These are phyloP conservation scores for Psilocybe azurescens DNA, from an alignment of 768 basidiomycete genomes.

Conservation along the genomic window DNA sequence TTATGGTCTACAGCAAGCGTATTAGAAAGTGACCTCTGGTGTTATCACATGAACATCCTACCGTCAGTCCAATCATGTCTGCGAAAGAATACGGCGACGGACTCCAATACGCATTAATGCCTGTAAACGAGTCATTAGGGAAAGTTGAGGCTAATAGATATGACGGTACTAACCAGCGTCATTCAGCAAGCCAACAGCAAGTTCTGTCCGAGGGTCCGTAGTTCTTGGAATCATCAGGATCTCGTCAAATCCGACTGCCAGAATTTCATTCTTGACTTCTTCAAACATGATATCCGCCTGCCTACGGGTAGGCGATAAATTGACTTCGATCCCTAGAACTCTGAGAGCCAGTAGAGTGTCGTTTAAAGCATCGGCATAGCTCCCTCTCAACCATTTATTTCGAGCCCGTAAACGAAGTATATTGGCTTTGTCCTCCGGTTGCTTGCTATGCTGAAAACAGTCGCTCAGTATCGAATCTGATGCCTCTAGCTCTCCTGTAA, in stretches of 20 bases:
- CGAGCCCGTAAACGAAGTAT: constrained; percentile 64
- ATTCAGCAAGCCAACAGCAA: constrained; percentile 69
- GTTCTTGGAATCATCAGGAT: constrained; percentile 68
- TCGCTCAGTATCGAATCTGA: constrained; percentile 61
- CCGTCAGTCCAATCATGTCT: constrained; percentile 71
- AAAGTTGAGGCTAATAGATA: neutral
- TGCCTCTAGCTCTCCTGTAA: constrained; percentile 53
- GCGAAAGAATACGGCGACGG: constrained; percentile 56
- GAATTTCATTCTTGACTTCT: constrained; percentile 70
- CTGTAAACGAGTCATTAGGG: constrained; percentile 32
- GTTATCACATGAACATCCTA: constrained; percentile 33
- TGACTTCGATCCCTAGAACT: constrained; percentile 65
- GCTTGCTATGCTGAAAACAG: constrained; percentile 52
- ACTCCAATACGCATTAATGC: constrained; percentile 77
- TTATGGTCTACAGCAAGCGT: constrained; percentile 53
- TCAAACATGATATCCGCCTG: constrained; percentile 73
- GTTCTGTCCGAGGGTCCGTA: constrained; percentile 60
- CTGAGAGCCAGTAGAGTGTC: constrained; percentile 66
- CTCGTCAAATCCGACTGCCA: constrained; percentile 71
- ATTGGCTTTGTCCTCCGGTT: constrained; percentile 59
- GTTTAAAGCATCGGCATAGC: constrained; percentile 58
- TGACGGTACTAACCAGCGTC: constrained; percentile 57
- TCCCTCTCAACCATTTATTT: constrained; percentile 66
- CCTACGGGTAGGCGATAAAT: constrained; percentile 52
- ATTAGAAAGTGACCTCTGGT: neutral